phyloP scores from a whole-genome alignment of 2,329 filamentous ascomycete species.

The Clonostachys sp. region DNA sequence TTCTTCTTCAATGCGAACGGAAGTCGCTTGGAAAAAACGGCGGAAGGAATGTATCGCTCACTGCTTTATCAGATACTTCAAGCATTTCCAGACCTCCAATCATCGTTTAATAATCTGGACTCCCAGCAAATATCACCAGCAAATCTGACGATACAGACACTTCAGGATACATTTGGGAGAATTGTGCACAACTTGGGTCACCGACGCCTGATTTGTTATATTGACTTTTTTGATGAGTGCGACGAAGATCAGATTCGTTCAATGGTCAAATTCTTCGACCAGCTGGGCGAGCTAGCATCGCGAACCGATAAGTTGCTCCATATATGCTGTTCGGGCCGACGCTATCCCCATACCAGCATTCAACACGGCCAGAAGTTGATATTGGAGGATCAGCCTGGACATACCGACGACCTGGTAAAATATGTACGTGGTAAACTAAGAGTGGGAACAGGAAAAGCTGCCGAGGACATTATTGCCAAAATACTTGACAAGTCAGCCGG shows the following conservation, averaged over 20 bases:
- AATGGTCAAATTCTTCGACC: background rate
- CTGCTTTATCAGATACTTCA: conserved; percentile 34
- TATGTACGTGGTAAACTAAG: conserved; percentile 7
- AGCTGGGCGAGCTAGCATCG: background rate
- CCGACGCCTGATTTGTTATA: background rate
- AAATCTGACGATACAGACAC: background rate
- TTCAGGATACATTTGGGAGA: background rate
- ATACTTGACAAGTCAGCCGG: conserved; percentile 34
- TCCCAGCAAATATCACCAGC: too few species aligned
- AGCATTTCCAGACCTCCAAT: conserved; percentile 20
- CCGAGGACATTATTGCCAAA: conserved; percentile 16
- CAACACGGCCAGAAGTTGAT: conserved; percentile 6
- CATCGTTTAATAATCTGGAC: conserved; percentile 14
- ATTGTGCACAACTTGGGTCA: background rate
- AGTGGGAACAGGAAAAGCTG: too few species aligned
- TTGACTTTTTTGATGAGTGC: conserved; percentile 1
- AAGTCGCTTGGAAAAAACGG: conserved; percentile 11
- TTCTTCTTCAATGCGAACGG: conserved; percentile 50
- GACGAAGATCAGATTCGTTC: background rate
- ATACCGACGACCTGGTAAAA: conserved; percentile 13
- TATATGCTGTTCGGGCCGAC: conserved; percentile 39
- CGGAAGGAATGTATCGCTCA: conserved; percentile 42
- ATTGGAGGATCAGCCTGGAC: conserved; percentile 15
- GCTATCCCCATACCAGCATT: conserved; percentile 36
- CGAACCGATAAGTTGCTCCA: conserved; percentile 10